Evolutionary conservation across 192 early-diverging fungal species (phyloP).

Genomic region (Coemansia sp.): DNA sequence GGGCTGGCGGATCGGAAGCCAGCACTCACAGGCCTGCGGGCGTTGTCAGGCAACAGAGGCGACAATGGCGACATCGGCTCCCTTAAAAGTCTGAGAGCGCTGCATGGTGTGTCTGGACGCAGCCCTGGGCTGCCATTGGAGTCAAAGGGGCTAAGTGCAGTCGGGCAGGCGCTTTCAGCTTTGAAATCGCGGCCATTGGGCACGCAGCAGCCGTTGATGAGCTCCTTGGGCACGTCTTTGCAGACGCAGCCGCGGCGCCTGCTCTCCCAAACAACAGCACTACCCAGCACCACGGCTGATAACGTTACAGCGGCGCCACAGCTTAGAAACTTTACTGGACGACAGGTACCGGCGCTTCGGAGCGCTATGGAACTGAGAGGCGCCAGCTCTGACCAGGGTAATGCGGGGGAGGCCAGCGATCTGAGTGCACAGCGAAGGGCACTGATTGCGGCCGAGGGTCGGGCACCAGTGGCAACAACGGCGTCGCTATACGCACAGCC

Average conservation of each 20-base stretch:
- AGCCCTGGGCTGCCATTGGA: neutral
- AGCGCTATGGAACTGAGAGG: neutral
- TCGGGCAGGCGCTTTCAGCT: slow-evolving; percentile 43
- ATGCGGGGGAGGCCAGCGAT: neutral
- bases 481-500: slow-evolving; percentile 32
- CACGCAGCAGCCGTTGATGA: neutral
- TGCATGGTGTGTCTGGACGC: neutral
- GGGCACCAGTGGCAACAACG: slow-evolving; percentile 9
- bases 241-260: slow-evolving; percentile 8
- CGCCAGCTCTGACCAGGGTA: neutral
- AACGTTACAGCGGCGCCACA: slow-evolving; percentile 2
- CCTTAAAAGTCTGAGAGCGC: neutral
- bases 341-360: slow-evolving; percentile 26
- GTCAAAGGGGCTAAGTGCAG: slow-evolving; percentile 9
- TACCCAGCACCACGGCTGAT: neutral
- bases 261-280: slow-evolving; percentile 17
- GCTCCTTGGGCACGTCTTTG: neutral
- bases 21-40: neutral
- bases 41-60: no score
- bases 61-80: no score
- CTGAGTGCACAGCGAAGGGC: slow-evolving; percentile 9
- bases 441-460: slow-evolving; percentile 4
- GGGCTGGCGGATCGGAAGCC: neutral
- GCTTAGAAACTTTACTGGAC: slow-evolving; percentile 35
- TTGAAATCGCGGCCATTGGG: slow-evolving; percentile 16